Conservation (phyloP, 164 flowering plant species). For the Umbellularia californica region DNA sequence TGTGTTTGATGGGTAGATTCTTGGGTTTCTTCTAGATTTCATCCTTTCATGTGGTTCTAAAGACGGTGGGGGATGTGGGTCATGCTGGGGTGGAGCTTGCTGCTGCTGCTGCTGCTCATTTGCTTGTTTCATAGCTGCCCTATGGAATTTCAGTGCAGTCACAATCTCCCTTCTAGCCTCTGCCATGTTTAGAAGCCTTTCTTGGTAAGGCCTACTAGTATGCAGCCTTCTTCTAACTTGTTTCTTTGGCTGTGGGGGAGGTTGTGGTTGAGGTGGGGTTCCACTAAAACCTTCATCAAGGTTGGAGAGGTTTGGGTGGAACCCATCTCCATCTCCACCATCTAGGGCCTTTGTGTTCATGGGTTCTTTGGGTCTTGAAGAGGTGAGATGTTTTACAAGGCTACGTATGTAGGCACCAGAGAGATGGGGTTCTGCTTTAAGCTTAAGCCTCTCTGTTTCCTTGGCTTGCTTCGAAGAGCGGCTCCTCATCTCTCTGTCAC, state of each 20-base stretch:
- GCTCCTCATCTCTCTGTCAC: conserved; percentile 24
- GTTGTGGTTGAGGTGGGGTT: conserved; percentile 25
- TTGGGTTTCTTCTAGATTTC: conserved; percentile 45
- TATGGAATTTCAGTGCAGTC: conserved; percentile 79
- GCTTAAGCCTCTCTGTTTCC: conserved; percentile 3
- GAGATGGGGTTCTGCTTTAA: neutral
- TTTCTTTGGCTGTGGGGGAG: conserved; percentile 52
- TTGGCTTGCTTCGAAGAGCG: conserved; percentile 23
- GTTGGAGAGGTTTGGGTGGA: conserved; percentile 26
- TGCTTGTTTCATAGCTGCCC: conserved; percentile 87
- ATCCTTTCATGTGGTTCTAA: conserved; percentile 30
- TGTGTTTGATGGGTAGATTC: conserved; percentile 37
- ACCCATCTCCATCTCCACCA: conserved; percentile 18
- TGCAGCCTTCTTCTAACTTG: conserved; percentile 86
- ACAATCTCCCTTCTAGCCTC: conserved; percentile 85
- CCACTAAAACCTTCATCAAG: conserved; percentile 24
- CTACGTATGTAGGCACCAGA: conserved; percentile 76
- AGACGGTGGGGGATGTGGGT: conserved; percentile 22
- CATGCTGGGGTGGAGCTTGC: conserved; percentile 12
- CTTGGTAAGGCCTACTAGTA: conserved; percentile 82
- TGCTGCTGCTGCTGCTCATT: conserved; percentile 44
- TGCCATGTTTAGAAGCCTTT: conserved; percentile 88
- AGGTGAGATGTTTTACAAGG: conserved; percentile 77
- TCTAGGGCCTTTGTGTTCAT: conserved; percentile 19
- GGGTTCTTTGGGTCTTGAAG: conserved; percentile 56